Percentiles rank a stretch among this genome's conserved stretches.
Conservation (phyloP, 140 eudicot species). For the Senecio squalidus region DNA sequence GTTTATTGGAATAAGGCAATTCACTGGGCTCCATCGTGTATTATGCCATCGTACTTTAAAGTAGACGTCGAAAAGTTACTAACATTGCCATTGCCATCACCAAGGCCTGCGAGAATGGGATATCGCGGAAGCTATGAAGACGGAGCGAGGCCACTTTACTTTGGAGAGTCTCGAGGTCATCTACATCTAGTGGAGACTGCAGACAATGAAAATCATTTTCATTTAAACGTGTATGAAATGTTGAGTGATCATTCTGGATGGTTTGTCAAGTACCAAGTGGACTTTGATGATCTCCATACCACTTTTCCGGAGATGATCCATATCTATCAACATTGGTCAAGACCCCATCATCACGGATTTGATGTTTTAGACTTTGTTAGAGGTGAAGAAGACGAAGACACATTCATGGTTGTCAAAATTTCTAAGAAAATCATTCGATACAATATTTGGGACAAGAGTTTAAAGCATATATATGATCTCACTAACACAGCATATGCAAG, state of each 20-base stretch:
- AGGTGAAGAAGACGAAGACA: conserved; percentile 19
- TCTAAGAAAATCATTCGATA: conserved; percentile 5
- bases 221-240: conserved; percentile 30
- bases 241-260: conserved; percentile 20
- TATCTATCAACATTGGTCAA: neutral
- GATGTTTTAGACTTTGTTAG: conserved; percentile 10
- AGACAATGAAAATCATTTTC: neutral
- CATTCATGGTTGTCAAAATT: conserved; percentile 21
- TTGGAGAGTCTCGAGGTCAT: conserved; percentile 13
- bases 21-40: conserved; percentile 15
- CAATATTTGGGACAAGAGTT: conserved; percentile 14
- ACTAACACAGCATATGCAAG: neutral
- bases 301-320: conserved; percentile 3
- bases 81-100: conserved; percentile 1
- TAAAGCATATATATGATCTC: conserved; percentile 11
- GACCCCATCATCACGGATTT: neutral
- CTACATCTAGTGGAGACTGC: neutral
- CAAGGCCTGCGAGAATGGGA: neutral
- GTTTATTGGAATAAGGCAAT: conserved; percentile 12
- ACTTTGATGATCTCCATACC: conserved; percentile 1
- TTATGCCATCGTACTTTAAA: conserved; percentile 9
- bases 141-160: conserved; percentile 1
- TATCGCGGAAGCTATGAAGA: neutral
- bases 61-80: neutral
- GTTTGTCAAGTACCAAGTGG: conserved; percentile 29